A percentile compares a stretch with the other conserved stretches of the same genome.
Conservation (phyloP, 108 stramenopile genomes). For the Poteriospumella lacustris region DNA sequence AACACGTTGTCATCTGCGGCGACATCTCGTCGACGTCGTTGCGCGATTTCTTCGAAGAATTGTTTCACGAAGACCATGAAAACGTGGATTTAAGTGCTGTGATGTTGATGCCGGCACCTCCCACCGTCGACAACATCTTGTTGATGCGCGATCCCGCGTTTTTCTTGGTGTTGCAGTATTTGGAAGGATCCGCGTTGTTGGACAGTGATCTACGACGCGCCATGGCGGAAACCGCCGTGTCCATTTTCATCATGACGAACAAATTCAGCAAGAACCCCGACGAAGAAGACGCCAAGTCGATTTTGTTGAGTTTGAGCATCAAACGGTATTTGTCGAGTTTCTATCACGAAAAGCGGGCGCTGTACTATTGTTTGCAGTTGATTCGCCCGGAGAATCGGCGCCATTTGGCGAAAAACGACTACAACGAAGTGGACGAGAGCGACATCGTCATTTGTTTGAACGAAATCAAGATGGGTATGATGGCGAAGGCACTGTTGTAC, state of each 20-base stretch:
- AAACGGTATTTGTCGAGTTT: background rate
- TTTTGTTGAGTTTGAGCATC: conserved; percentile 3
- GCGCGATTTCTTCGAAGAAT: conserved; percentile 12
- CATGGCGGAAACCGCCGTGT: background rate
- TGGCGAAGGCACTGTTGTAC: conserved; percentile 1
- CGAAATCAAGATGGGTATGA: conserved; percentile 24
- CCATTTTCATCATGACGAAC: background rate
- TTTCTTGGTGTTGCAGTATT: background rate
- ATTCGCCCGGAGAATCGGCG: conserved; percentile 27
- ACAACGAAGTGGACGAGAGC: background rate
- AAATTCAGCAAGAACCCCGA: background rate
- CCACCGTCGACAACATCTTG: background rate
- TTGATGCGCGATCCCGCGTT: background rate
- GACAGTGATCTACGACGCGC: conserved; percentile 9
- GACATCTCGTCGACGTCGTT: background rate
- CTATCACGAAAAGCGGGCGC: background rate
- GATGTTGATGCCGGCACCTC: conserved; percentile 2
- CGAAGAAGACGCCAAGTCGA: conserved; percentile 21
- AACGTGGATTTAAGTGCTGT: conserved; percentile 4
- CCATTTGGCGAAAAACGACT: conserved; percentile 2
- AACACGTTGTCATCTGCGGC: conserved; percentile 28
- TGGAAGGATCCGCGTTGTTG: conserved; percentile 14
- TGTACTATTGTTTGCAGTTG: conserved; percentile 10
- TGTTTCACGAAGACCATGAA: conserved; percentile 30
- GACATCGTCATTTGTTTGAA: conserved; percentile 16